Percentiles rank a stretch among this genome's conserved stretches.
Evolutionary conservation across 139 green algal species (phyloP).

Genomic region (Auxenochlorella pyrenoidosa): DNA sequence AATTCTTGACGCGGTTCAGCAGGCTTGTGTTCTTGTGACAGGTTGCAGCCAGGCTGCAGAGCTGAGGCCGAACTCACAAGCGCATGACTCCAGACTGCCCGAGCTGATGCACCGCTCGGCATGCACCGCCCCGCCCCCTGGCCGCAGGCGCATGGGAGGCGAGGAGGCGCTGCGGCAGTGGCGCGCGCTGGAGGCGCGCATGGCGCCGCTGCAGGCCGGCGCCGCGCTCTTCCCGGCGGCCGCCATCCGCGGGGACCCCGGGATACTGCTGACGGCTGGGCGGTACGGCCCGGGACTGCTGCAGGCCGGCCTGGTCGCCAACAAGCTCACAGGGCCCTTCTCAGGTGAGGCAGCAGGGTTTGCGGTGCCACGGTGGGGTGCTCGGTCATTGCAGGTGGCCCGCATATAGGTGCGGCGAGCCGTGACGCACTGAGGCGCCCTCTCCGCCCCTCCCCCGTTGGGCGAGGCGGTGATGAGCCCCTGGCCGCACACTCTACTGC

Average conservation of each 20-base stretch:
- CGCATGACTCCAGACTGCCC: too few relatives aligned
- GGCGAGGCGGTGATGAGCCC: too few relatives aligned
- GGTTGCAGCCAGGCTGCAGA: too few relatives aligned
- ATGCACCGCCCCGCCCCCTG: not conserved
- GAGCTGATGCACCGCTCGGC: too few relatives aligned
- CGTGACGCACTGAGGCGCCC: too few relatives aligned
- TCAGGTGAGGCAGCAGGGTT: constrained; percentile 34
- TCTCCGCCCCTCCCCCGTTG: too few relatives aligned
- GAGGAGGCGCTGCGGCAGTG: constrained; percentile 66
- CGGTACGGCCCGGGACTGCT: constrained; percentile 83
- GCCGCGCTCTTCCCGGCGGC: constrained; percentile 79
- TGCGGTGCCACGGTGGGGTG: not conserved
- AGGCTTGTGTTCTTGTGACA: too few relatives aligned
- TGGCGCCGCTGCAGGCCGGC: constrained; percentile 88
- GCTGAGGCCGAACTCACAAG: too few relatives aligned
- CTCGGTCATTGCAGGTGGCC: too few relatives aligned
- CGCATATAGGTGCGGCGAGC: too few relatives aligned
- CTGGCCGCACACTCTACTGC: too few relatives aligned
- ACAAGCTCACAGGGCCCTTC: constrained; percentile 85
- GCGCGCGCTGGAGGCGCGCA: constrained; percentile 71
- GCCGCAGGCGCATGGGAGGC: constrained; percentile 45
- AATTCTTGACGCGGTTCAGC: too few relatives aligned
- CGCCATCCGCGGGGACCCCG: constrained; percentile 51
- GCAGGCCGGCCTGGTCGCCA: constrained; percentile 53
- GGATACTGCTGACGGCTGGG: constrained; percentile 72